Evolutionary conservation across 306 rosid genomes (phyloP).

Genomic region (Prunus mume): DNA sequence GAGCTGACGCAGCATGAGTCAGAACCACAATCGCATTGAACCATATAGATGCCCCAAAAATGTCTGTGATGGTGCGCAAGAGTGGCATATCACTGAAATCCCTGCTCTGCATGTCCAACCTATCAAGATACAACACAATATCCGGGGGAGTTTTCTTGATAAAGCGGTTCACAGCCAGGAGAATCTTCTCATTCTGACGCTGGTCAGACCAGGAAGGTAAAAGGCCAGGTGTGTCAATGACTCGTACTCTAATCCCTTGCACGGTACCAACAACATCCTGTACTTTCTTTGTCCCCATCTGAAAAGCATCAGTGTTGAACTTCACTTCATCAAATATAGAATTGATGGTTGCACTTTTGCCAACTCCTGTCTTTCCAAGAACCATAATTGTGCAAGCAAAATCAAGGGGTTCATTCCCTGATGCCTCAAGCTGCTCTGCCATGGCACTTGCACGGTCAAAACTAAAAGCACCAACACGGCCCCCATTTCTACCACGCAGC

Average conservation of each 20-base stretch:
- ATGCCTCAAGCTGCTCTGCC: slow-evolving; percentile 97
- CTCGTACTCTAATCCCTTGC: slow-evolving; percentile 91
- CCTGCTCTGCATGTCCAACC: slow-evolving; percentile 92
- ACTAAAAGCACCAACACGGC: slow-evolving; percentile 96
- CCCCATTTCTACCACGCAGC: slow-evolving; percentile 92
- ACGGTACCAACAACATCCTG: slow-evolving; percentile 97
- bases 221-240: slow-evolving; percentile 96
- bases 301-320: slow-evolving; percentile 88
- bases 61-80: slow-evolving; percentile 81
- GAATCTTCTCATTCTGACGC: slow-evolving; percentile 82
- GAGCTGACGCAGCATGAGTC: slow-evolving; percentile 98
- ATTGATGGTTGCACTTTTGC: slow-evolving; percentile 97
- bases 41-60: slow-evolving; percentile 95
- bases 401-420: slow-evolving; percentile 92
- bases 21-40: slow-evolving; percentile 96
- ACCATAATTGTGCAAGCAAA: slow-evolving; percentile 97
- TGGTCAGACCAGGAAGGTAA: slow-evolving; percentile 87
- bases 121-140: slow-evolving; percentile 89
- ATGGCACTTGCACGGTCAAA: slow-evolving; percentile 99
- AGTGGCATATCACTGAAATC: slow-evolving; percentile 97
- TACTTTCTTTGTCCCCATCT: slow-evolving; percentile 83
- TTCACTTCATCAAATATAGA: slow-evolving; percentile 91
- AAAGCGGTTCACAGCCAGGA: slow-evolving; percentile 70
- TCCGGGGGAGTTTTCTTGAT: slow-evolving; percentile 95
- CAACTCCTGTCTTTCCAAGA: slow-evolving; percentile 95